Conservation (phyloP, 257 asterid genomes). For the Gentiana straminea region DNA sequence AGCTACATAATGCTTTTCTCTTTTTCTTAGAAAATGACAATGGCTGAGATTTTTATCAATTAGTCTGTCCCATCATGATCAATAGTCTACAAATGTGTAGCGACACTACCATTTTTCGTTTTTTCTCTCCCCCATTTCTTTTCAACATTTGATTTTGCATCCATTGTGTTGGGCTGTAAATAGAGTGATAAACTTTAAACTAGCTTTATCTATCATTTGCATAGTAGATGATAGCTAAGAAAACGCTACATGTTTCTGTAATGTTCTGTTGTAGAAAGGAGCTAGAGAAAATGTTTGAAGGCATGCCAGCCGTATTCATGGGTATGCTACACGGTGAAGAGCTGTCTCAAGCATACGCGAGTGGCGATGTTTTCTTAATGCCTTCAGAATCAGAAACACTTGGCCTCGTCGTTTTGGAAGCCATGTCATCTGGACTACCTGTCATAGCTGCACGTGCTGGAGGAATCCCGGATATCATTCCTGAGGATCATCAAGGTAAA, state of each 20-base stretch:
- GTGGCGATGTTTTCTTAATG: conserved; percentile 83
- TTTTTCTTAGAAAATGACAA: too few relatives aligned
- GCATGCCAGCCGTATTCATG: conserved; percentile 76
- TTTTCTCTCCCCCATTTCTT: too few relatives aligned
- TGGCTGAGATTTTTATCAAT: too few relatives aligned
- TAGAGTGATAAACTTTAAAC: too few relatives aligned
- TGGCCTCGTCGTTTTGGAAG: conserved; percentile 86
- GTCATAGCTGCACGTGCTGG: conserved; percentile 98
- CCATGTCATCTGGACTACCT: conserved; percentile 95
- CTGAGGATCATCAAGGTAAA: conserved; percentile 74
- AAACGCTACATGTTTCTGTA: not conserved
- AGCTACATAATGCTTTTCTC: conserved; percentile 10
- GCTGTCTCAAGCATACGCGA: conserved; percentile 91
- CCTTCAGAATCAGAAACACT: conserved; percentile 96
- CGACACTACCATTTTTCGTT: too few relatives aligned
- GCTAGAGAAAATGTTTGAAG: conserved; percentile 61
- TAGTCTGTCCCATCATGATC: too few relatives aligned
- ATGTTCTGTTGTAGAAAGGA: conserved; percentile 42
- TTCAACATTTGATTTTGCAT: too few relatives aligned
- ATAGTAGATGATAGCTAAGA: not conserved
- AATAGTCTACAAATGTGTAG: too few relatives aligned
- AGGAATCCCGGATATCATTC: conserved; percentile 88
- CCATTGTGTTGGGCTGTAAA: too few relatives aligned
- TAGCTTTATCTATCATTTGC: too few relatives aligned
- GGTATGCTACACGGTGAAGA: conserved; percentile 93